Conservation (phyloP, 352 stramenopile genomes). For the Phytopythium ostracodes region DNA sequence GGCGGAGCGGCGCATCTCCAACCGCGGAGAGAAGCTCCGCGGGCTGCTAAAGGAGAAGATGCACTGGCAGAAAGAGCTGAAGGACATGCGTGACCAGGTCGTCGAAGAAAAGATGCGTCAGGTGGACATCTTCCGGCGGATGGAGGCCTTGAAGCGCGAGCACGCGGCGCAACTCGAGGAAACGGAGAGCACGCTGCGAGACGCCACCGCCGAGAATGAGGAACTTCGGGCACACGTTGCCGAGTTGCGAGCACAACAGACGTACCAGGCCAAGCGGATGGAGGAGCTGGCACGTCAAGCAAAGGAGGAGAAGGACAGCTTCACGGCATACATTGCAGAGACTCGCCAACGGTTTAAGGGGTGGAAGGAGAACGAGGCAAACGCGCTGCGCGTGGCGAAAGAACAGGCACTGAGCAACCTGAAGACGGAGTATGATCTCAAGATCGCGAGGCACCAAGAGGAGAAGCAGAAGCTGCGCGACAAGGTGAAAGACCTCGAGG, state of each 20-base stretch:
- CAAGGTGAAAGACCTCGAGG: slow-evolving; percentile 70
- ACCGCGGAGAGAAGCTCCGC: slow-evolving; percentile 60
- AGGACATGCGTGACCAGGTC: slow-evolving; percentile 49
- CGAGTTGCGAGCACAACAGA: slow-evolving; percentile 41
- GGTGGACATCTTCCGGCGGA: slow-evolving; percentile 51
- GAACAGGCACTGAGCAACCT: slow-evolving; percentile 49
- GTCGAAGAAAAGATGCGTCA: slow-evolving; percentile 74
- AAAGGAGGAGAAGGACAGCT: slow-evolving; percentile 53
- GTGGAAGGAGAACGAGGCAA: slow-evolving; percentile 56
- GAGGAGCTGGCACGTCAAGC: slow-evolving; percentile 44
- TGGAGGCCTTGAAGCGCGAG: slow-evolving; percentile 50
- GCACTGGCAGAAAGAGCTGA: slow-evolving; percentile 62
- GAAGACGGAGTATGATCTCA: slow-evolving; percentile 62
- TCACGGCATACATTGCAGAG: slow-evolving; percentile 47
- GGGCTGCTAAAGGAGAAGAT: slow-evolving; percentile 65
- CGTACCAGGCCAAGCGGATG: slow-evolving; percentile 38
- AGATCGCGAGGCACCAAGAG: slow-evolving; percentile 59
- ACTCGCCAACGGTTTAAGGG: slow-evolving; percentile 55
- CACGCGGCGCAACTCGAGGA: slow-evolving; percentile 30
- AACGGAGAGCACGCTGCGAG: slow-evolving; percentile 23
- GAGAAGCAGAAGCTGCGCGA: slow-evolving; percentile 74
- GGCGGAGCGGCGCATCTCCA: slow-evolving; percentile 44
- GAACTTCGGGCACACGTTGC: slow-evolving; percentile 25
- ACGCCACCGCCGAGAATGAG: slow-evolving; percentile 43
- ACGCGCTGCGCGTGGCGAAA: slow-evolving; percentile 25